Conservation (phyloP, 148 eudicot genomes). For the Rhododendron griersonianum region DNA sequence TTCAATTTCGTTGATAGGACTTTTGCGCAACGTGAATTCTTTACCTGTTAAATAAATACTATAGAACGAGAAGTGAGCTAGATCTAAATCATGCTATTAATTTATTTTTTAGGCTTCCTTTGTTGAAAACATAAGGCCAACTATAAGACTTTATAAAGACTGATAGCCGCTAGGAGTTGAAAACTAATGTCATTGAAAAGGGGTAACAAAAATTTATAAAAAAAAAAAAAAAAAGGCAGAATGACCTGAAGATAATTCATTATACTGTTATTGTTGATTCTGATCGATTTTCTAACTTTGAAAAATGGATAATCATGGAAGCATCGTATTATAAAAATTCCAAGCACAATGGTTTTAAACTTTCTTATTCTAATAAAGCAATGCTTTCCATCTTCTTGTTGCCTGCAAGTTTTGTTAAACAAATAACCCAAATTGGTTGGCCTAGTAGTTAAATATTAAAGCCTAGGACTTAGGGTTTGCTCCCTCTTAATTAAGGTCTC, state of each 20-base stretch:
- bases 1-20: not conserved
- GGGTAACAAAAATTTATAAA: not conserved
- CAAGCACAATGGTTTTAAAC: not conserved
- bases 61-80: not conserved
- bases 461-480: no score
- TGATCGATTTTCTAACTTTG: not conserved
- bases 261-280: no score
- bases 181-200: not conserved
- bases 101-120: not conserved
- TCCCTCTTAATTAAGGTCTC: no score
- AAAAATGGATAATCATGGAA: not conserved
- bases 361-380: not conserved
- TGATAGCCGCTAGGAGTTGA: not conserved
- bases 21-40: not conserved
- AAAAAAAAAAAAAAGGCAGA: not conserved
- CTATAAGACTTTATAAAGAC: not conserved
- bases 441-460: no score
- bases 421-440: no score
- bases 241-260: no score
- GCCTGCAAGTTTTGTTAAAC: not conserved
- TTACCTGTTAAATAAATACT: not conserved
- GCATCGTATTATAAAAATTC: not conserved
- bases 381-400: not conserved
- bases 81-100: not conserved
- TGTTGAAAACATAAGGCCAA: not conserved